Evolutionary conservation across 331 rosid genomes (phyloP).

Genomic region (Pyracantha coccinea): DNA sequence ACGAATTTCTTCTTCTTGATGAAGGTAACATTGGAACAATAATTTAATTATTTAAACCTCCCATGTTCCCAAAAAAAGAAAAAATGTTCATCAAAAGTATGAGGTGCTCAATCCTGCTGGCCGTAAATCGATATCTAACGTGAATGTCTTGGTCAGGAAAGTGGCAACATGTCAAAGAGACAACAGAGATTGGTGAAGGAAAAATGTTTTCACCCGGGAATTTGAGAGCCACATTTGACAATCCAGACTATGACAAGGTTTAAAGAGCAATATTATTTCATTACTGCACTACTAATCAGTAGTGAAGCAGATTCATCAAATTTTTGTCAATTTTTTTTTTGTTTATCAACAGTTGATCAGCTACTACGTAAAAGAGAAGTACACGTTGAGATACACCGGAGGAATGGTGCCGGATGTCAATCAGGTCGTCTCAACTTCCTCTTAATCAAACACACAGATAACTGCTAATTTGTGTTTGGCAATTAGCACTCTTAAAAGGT

Average conservation of each 20-base stretch:
- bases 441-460: not conserved
- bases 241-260: conserved; percentile 72
- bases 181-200: conserved; percentile 89
- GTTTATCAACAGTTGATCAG: conserved; percentile 49
- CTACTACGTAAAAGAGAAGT: conserved; percentile 73
- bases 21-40: conserved; percentile 46
- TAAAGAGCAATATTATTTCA: not conserved
- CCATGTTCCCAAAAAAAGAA: not conserved
- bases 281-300: not conserved
- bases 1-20: conserved; percentile 94
- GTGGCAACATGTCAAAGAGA: conserved; percentile 98
- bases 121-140: not conserved
- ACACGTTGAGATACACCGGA: conserved; percentile 95
- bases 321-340: not conserved
- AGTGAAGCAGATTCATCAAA: not conserved
- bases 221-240: conserved; percentile 94
- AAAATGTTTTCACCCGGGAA: conserved; percentile 95
- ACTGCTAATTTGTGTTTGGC: not conserved
- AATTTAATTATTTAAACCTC: not conserved
- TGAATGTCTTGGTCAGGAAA: conserved; percentile 48
- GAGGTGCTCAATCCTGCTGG: not conserved
- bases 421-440: conserved; percentile 36
- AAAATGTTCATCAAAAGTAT: not conserved
- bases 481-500: not conserved
- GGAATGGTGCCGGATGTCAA: conserved; percentile 99